A percentile compares a stretch with the other conserved stretches of the same genome.
phyloP scores from a whole-genome alignment of 129 eudicot species.

The Dittrichia graveolens region DNA sequence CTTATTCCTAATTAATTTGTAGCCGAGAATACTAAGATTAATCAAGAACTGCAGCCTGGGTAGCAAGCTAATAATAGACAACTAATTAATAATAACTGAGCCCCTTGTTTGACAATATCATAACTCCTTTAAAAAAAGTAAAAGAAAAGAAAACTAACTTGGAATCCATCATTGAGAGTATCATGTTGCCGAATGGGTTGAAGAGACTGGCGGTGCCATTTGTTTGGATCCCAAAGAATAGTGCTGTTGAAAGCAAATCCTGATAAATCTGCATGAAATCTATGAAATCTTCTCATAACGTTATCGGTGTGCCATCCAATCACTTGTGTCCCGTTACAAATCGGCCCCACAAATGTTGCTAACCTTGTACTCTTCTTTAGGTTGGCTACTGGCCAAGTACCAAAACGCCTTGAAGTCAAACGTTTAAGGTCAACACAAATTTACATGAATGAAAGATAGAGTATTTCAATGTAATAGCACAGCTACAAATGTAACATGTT shows the following conservation, averaged over 20 bases:
- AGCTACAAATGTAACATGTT: too few relatives aligned
- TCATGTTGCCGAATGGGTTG: conserved; percentile 69
- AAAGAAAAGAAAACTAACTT: conserved; percentile 48
- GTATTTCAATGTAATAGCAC: neutral
- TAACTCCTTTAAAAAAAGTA: too few relatives aligned
- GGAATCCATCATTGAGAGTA: conserved; percentile 46
- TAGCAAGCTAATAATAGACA: too few relatives aligned
- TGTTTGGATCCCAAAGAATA: conserved; percentile 82
- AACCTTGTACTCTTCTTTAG: conserved; percentile 34
- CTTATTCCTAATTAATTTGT: too few relatives aligned
- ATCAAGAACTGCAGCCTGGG: too few relatives aligned
- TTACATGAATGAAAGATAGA: neutral
- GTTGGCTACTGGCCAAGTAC: conserved; percentile 76
- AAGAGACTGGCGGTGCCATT: conserved; percentile 68
- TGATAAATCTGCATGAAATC: conserved; percentile 72
- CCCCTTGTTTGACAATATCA: too few relatives aligned
- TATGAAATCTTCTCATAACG: conserved; percentile 44
- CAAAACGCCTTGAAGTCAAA: conserved; percentile 58
- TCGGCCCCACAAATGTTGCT: conserved; percentile 59
- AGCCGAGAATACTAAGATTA: too few relatives aligned
- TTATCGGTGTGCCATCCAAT: conserved; percentile 71
- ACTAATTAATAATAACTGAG: too few relatives aligned
- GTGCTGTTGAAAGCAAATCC: conserved; percentile 88
- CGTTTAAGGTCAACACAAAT: conserved; percentile 2
- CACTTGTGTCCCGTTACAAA: conserved; percentile 69